Evolutionary conservation across 2,329 filamentous ascomycete genomes (phyloP).

Genomic region (Trichoderma sp.): DNA sequence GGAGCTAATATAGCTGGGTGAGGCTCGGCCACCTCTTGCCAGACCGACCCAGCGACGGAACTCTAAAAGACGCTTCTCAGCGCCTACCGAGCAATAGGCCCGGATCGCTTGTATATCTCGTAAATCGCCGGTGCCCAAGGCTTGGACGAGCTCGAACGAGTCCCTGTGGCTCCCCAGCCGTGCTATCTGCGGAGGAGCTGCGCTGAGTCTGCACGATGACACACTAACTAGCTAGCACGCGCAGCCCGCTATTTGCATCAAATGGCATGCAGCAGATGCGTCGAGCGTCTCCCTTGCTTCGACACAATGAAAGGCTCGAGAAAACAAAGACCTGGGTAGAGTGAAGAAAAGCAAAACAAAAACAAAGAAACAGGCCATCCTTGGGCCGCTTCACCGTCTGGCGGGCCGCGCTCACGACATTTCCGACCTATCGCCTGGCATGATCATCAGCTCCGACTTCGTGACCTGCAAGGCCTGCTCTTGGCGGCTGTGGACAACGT

Average conservation of each 20-base stretch:
- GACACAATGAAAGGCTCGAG: background rate
- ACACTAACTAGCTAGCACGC: constrained; percentile 5
- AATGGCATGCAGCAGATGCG: constrained; percentile 11
- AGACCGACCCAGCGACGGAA: constrained; percentile 3
- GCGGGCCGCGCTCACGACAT: constrained; percentile 18
- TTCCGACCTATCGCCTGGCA: constrained; percentile 10
- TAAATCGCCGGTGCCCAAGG: background rate
- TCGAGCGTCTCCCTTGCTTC: constrained; percentile 1
- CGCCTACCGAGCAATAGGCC: background rate
- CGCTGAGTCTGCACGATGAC: background rate
- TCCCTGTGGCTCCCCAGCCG: background rate
- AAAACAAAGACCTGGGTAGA: background rate
- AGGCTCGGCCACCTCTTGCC: constrained; percentile 1
- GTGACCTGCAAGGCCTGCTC: constrained; percentile 11
- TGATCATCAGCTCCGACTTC: constrained; percentile 22
- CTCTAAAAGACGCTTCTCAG: background rate
- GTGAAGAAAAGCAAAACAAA: background rate
- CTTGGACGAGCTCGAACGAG: too few species aligned
- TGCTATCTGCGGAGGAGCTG: background rate
- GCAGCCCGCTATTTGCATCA: constrained; percentile 4
- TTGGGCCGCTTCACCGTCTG: constrained; percentile 13
- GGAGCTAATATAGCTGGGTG: constrained; percentile 2
- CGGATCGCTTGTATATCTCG: background rate
- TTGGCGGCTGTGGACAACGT: constrained; percentile 18
- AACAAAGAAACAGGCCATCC: constrained; percentile 10